phyloP scores from a whole-genome alignment of 805 yeast genomes.

The Ogataea philodendri region DNA sequence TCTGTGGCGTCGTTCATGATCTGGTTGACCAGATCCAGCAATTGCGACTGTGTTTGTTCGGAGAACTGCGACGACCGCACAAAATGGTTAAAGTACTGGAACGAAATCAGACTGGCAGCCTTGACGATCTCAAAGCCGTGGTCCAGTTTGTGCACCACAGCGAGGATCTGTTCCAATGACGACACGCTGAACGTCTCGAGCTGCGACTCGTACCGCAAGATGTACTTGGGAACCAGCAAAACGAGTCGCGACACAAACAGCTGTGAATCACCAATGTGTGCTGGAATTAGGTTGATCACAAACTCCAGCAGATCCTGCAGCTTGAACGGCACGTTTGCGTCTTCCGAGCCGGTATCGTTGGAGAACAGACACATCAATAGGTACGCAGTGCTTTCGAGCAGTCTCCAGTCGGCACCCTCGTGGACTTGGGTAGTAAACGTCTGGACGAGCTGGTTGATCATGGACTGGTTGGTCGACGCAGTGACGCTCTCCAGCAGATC shows the following conservation, averaged over 20 bases:
- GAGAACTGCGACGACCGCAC: constrained; percentile 24
- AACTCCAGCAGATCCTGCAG: constrained; percentile 26
- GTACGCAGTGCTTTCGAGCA: constrained; percentile 42
- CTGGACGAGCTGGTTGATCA: constrained; percentile 25
- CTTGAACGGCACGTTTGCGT: constrained; percentile 22
- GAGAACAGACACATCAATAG: constrained; percentile 42
- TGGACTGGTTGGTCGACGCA: constrained; percentile 36
- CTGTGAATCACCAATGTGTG: constrained; percentile 22
- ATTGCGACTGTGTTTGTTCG: constrained; percentile 25
- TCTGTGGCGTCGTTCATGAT: constrained; percentile 67
- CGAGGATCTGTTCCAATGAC: constrained; percentile 25
- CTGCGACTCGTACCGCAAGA: constrained; percentile 48
- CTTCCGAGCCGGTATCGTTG: constrained; percentile 39
- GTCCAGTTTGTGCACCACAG: constrained; percentile 26
- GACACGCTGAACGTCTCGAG: constrained; percentile 26
- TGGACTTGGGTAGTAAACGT: constrained; percentile 14
- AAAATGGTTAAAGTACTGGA: constrained; percentile 43
- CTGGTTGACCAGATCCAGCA: constrained; percentile 39
- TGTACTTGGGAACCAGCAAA: constrained; percentile 52
- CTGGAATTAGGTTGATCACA: constrained; percentile 17
- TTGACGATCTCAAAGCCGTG: constrained; percentile 23
- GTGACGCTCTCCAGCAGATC: constrained; percentile 55
- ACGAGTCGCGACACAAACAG: constrained; percentile 50
- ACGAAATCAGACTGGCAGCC: constrained; percentile 45
- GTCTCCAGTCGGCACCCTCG: constrained; percentile 26